Evolutionary conservation across 805 yeast genomes (phyloP).

Genomic region (Candida anglica): DNA sequence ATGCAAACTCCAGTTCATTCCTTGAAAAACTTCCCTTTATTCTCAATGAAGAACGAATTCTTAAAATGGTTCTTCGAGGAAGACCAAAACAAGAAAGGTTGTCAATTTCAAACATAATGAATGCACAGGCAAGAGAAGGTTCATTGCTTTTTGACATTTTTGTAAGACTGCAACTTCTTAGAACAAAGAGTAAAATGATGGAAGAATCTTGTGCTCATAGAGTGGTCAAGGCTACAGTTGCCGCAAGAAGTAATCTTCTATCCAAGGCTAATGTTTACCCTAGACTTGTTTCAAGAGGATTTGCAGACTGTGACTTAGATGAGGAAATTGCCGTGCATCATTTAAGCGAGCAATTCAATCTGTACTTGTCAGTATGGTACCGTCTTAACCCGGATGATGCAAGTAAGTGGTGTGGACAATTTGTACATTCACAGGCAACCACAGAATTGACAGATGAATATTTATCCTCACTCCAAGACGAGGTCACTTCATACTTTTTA

Average conservation of each 20-base stretch:
- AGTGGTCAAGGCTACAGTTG: constrained; percentile 1
- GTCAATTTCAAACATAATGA: too few relatives aligned
- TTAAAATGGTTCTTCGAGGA: too few relatives aligned
- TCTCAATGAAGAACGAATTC: too few relatives aligned
- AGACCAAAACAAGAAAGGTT: too few relatives aligned
- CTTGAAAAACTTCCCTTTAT: too few relatives aligned
- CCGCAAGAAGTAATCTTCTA: not conserved
- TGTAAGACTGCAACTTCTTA: not conserved
- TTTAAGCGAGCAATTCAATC: constrained; percentile 1
- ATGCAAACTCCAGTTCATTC: too few relatives aligned
- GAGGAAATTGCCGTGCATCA: not conserved
- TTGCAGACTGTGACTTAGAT: not conserved
- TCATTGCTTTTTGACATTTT: constrained; percentile 1
- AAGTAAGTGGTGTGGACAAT: constrained; percentile 1
- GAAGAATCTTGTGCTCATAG: too few relatives aligned
- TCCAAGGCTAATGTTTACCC: not conserved
- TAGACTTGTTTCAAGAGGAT: not conserved
- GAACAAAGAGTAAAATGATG: too few relatives aligned
- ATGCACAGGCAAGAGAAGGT: constrained; percentile 1
- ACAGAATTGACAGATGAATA: not conserved
- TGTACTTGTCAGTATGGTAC: constrained; percentile 3
- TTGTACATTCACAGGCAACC: not conserved
- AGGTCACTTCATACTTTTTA: not conserved
- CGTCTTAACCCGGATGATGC: constrained; percentile 1
- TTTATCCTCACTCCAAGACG: not conserved